Evolutionary conservation across 495 filamentous ascomycete genomes (phyloP), one percentile per base, ranked within the genome.

Genomic region (Penicillium goetzii): DNA sequence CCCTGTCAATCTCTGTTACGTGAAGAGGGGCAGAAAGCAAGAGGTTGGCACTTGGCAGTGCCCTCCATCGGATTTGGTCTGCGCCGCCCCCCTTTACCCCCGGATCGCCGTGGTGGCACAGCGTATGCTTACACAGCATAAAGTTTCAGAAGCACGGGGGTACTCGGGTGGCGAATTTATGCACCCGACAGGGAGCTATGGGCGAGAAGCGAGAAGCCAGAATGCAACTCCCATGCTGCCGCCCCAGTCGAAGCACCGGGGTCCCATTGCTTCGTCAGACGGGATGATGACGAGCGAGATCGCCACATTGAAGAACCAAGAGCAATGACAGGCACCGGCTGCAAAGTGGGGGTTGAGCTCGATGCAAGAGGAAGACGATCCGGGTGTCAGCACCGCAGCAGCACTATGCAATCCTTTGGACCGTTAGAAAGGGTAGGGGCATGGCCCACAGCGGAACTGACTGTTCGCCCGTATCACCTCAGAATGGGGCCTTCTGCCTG

Each of bases 121-220:
- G 34, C 45, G 62, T 58, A 68, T 57, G 60, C 50, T 52, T 60
- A 25, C 54, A 52, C 62, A 57, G 53, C 62, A 65, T 57, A 60
- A 49, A 59, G 56, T 62, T 62, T 34, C 43, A 28, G 58, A 55
- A 55, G 52, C 52, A 55, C 52, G 52, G 32, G 28, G 50, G 32
- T 51, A 30, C 41, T 62, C 34, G 57, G 58, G 55, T 65, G 62
- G 62, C 62, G 51, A 65, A 53, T 53, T 25, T 47, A 47, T 47
- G 43, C 43, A 47, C 43, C 12, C 43, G 23, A 10, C 43, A 47
- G 43, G 4, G 26, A 32, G 30, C 30, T 32, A 25, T 47, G 43
- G 43, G 43, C 61, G 32, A 32, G 36, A 36, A 19, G n/a, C 41
- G 33, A 28, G 26, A 36, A 19, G 55, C 23, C 53, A 51, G 28